A percentile compares a stretch with the other conserved stretches of the same genome.
These are phyloP conservation scores for Trichosphaerium sp. DNA, from an alignment of 78 protist genomes.

Conservation along the genomic window DNA sequence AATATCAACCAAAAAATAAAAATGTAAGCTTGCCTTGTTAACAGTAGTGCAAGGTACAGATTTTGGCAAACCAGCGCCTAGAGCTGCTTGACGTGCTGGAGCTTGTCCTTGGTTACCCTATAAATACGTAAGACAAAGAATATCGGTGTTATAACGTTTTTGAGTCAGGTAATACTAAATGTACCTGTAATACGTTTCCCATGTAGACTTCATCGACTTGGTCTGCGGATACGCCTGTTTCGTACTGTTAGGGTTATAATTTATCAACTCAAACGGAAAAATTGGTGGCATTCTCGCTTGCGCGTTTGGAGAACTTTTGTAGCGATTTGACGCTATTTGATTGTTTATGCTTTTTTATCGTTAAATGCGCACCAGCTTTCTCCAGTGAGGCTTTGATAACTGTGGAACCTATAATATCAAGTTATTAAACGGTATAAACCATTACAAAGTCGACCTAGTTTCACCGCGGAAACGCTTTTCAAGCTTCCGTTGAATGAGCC, in stretches of 20 bases:
- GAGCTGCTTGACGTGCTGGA: conserved; percentile 83
- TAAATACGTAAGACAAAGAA: not conserved
- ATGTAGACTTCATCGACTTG: conserved; percentile 60
- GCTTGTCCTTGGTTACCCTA: conserved; percentile 22
- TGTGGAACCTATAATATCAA: too few species aligned
- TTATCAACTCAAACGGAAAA: not conserved
- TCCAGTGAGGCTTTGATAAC: conserved; percentile 68
- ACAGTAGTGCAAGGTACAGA: conserved; percentile 35
- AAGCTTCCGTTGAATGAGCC: conserved; percentile 59
- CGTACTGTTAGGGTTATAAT: not conserved
- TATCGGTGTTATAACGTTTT: not conserved
- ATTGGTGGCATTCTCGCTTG: not conserved
- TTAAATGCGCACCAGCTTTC: conserved; percentile 22
- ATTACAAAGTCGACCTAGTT: too few species aligned
- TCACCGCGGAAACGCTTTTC: conserved; percentile 50
- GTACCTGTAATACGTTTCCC: conserved; percentile 79
- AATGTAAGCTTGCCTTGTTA: conserved; percentile 16
- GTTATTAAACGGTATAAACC: too few species aligned
- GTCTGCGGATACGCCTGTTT: not conserved
- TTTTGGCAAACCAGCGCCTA: conserved; percentile 57
- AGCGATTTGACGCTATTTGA: not conserved
- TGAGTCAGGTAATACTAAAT: conserved; percentile 40
- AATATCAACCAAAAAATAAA: too few species aligned
- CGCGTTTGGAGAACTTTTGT: not conserved
- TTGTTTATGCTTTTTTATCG: not conserved